Conservation (phyloP, 163 green algal genomes). For the Chlamydomonas reinhardtii region DNA sequence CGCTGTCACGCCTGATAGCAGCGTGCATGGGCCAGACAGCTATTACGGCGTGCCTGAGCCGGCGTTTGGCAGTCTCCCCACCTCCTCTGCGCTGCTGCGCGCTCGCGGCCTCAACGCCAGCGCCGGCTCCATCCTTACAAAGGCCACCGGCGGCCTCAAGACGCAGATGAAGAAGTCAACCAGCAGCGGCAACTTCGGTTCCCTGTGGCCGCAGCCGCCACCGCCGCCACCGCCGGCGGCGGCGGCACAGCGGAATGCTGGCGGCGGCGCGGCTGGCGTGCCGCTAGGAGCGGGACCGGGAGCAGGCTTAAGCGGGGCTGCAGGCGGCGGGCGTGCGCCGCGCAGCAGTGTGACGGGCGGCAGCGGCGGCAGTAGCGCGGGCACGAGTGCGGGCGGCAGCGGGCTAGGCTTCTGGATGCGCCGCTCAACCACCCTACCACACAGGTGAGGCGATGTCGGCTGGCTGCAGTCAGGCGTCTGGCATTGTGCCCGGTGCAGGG, state of each 20-base stretch:
- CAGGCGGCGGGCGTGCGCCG: not conserved
- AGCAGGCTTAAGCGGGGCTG: not conserved
- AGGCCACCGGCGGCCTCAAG: constrained; percentile 34
- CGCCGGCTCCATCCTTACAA: constrained; percentile 39
- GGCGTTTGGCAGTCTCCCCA: constrained; percentile 34
- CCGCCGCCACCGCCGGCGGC: not conserved
- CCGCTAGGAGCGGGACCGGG: not conserved
- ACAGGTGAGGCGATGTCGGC: not conserved
- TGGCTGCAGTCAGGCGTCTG: no score
- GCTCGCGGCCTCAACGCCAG: constrained; percentile 8
- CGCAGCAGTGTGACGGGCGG: constrained; percentile 3
- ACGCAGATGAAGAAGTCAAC: constrained; percentile 8
- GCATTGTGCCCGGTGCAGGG: no score
- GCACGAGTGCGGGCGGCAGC: not conserved
- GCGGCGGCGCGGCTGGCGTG: not conserved
- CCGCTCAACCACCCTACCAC: not conserved
- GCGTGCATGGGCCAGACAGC: constrained; percentile 4
- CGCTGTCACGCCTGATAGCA: constrained; percentile 16
- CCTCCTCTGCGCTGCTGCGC: constrained; percentile 30
- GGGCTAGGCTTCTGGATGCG: constrained; percentile 12
- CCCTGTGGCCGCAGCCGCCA: not conserved
- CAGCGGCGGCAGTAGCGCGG: constrained; percentile 18
- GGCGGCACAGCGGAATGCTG: not conserved
- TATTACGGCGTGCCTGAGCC: not conserved
- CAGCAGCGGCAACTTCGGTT: not conserved